phyloP scores from a whole-genome alignment of 1,284 basidiomycete genomes.

The Grifola frondosa region DNA sequence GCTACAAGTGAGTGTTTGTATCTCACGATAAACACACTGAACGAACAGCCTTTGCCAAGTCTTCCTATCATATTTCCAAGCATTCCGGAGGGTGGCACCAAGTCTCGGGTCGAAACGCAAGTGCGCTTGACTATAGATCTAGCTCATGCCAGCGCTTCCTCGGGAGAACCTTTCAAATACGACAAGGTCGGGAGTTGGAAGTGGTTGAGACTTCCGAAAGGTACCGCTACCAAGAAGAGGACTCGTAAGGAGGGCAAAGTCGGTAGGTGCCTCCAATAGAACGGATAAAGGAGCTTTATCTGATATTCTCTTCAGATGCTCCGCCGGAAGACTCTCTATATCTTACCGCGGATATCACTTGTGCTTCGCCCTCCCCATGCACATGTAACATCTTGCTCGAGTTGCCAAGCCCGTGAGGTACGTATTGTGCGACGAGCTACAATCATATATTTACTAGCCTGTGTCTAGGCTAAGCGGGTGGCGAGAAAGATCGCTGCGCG shows the following conservation, averaged over 20 bases:
- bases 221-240: slow-evolving; percentile 79
- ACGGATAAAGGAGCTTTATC: slow-evolving; percentile 7
- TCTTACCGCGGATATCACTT: slow-evolving; percentile 66
- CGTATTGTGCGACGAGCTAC: slow-evolving; percentile 26
- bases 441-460: slow-evolving; percentile 8
- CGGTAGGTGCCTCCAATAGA: slow-evolving; percentile 53
- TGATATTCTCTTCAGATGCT: slow-evolving; percentile 53
- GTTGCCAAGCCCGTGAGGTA: slow-evolving; percentile 84
- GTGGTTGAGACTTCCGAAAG: slow-evolving; percentile 75
- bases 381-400: slow-evolving; percentile 78
- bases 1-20: slow-evolving; percentile 58
- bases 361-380: slow-evolving; percentile 78
- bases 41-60: slow-evolving; percentile 35
- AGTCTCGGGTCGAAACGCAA: slow-evolving; percentile 93
- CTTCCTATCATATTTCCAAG: slow-evolving; percentile 81
- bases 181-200: slow-evolving; percentile 82
- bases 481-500: slow-evolving; percentile 83
- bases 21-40: not conserved
- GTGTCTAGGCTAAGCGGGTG: slow-evolving; percentile 76
- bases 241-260: slow-evolving; percentile 86
- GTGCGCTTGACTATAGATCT: slow-evolving; percentile 80
- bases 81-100: slow-evolving; percentile 83
- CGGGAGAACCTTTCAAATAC: slow-evolving; percentile 58
- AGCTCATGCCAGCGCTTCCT: slow-evolving; percentile 62
- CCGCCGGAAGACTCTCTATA: slow-evolving; percentile 69